Base-by-base conservation (phyloP, 176 grass and related monocot species). In the Oryza meridionalis region DNA sequence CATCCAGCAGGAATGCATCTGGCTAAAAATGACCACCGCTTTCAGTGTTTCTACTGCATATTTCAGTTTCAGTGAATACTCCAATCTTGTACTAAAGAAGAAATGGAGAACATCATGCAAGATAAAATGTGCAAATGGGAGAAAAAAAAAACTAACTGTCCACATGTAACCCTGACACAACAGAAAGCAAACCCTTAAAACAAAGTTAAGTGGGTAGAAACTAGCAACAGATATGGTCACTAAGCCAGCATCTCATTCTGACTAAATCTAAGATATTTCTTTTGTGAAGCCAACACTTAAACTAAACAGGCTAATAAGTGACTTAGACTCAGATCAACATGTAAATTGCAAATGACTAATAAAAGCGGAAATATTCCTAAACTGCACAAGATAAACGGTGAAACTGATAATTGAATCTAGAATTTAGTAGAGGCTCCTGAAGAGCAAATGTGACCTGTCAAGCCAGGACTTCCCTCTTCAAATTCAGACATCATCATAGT, bases 211-310 rank as follows among this genome's bases (percentile, higher is more conserved):
- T 50, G 9, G 59, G 78, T 7, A 65, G 13, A 13, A 75, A 44
- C n/a, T 7, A 71, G 13, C 21, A 75, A 44, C n/a, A 16, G 9
- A 64, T 22, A 25, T 55, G 59, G 21, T 38, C 59, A 61, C 1
- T 46, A 72, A 78, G 11, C 44, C 19, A 21, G 37, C 9, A 69
- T 6, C n/a, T 32, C 31, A 85, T 66, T 64, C 50, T 19, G 0
- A 16, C 5, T 44, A 58, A 85, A 82, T 25, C 43, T 67, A 74
- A 66, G 51, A 85, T 42, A 29, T 72, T 72, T 50, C n/a, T 50
- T 42, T 31, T 33, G 67, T 63, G 37, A 73, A 84, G 9, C 44
- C 81, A 38, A 4, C 40, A 67, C 44, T 26, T 76, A 53, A 17
- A 53, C 0, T 22, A 62, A 2, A 62, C n/a, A 4, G 58, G 58